These are phyloP conservation scores for Cutaneotrichosporon dermatis DNA, from an alignment of 1,284 basidiomycete genomes.

Conservation along the genomic window DNA sequence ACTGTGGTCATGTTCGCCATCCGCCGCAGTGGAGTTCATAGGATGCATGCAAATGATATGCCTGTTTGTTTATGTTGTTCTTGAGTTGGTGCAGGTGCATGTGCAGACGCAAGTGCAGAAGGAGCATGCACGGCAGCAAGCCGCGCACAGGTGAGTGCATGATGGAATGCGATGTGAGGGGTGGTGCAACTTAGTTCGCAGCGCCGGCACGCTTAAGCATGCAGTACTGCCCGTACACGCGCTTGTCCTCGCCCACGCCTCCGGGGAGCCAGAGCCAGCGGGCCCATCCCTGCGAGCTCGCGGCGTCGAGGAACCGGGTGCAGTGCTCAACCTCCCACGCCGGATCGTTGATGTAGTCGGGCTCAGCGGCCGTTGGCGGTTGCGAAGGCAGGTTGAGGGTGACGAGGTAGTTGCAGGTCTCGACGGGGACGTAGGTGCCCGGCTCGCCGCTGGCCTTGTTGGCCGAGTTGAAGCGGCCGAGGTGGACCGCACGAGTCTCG, in stretches of 20 bases:
- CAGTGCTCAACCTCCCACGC: conserved; percentile 73
- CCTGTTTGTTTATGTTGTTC: too few species aligned
- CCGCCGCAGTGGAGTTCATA: too few species aligned
- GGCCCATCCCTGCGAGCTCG: conserved; percentile 65
- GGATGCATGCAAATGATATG: too few species aligned
- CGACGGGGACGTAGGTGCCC: conserved; percentile 71
- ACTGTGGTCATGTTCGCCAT: too few species aligned
- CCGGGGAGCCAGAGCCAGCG: conserved; percentile 74
- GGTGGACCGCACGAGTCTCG: conserved; percentile 61
- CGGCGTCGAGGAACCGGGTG: conserved; percentile 71
- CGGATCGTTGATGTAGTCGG: conserved; percentile 58
- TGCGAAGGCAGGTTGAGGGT: conserved; percentile 76
- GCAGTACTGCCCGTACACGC: conserved; percentile 55
- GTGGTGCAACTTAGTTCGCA: too few species aligned
- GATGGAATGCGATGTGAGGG: too few species aligned
- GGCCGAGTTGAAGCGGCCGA: conserved; percentile 74
- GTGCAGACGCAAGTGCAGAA: too few species aligned
- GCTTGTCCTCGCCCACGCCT: conserved; percentile 44
- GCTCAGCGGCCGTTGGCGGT: conserved; percentile 61
- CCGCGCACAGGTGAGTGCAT: too few species aligned
- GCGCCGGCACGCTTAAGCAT: conserved; percentile 41
- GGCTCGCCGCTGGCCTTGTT: conserved; percentile 66
- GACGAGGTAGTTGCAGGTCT: conserved; percentile 77
- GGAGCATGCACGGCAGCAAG: too few species aligned
- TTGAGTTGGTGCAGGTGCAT: too few species aligned